Evolutionary conservation across 306 rosid species (phyloP).

Genomic region (Prunus salicina): DNA sequence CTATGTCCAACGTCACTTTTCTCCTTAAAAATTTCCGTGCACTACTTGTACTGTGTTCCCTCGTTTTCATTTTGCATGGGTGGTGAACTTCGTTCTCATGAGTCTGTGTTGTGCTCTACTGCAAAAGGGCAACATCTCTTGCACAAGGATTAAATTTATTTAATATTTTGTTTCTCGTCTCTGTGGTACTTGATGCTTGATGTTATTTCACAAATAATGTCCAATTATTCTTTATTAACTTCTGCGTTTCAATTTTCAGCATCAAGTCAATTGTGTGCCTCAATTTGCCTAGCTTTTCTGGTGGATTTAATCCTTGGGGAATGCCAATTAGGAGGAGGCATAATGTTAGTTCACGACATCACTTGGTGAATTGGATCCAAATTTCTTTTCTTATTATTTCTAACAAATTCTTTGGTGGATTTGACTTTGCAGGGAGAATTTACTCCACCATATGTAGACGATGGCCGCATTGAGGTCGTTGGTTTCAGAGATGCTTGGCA

Average conservation of each 20-base stretch:
- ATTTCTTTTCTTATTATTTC: not conserved
- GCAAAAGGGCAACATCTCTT: too few species aligned
- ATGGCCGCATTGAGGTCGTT: constrained; percentile 84
- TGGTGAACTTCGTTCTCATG: too few species aligned
- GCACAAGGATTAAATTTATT: too few species aligned
- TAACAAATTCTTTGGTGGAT: constrained; percentile 16
- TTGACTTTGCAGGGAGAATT: constrained; percentile 54
- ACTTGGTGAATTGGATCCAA: not conserved
- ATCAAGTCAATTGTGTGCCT: constrained; percentile 89
- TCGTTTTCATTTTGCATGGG: not conserved
- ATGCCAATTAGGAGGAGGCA: constrained; percentile 51
- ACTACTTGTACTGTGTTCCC: not conserved
- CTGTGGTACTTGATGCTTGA: not conserved
- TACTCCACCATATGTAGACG: constrained; percentile 85
- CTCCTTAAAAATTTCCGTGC: not conserved
- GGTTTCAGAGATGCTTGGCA: constrained; percentile 99
- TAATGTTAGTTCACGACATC: constrained; percentile 44
- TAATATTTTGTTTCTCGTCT: not conserved
- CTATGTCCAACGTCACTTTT: not conserved
- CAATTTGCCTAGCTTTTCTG: constrained; percentile 98
- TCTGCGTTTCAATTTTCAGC: constrained; percentile 40
- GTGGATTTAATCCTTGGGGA: constrained; percentile 98
- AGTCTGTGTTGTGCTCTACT: too few species aligned
- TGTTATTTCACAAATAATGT: not conserved
- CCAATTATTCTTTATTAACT: constrained; percentile 16